These are phyloP conservation scores for Boletus patriciae DNA, from an alignment of 768 basidiomycete genomes.

Conservation along the genomic window DNA sequence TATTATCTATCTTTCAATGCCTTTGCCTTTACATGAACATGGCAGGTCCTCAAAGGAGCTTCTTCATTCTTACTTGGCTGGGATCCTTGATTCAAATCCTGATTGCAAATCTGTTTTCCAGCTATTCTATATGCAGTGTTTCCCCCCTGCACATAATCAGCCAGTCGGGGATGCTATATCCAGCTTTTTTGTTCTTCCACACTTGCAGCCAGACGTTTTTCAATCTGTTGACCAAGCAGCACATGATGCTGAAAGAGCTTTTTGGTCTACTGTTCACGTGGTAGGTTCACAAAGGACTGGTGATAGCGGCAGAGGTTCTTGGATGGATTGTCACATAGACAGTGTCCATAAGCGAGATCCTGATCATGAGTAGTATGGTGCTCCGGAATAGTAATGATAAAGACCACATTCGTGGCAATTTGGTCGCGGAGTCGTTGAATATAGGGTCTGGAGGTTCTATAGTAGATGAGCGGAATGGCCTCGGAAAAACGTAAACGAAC, in stretches of 20 bases:
- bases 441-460: too few relatives aligned
- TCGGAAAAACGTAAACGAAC: too few relatives aligned
- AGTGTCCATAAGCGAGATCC: not conserved
- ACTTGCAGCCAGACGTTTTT: conserved; percentile 39
- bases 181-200: conserved; percentile 23
- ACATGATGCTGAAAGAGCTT: conserved; percentile 54
- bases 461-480: too few relatives aligned
- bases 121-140: conserved; percentile 54
- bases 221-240: conserved; percentile 60
- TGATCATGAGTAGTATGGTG: not conserved
- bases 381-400: too few relatives aligned
- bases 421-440: too few relatives aligned
- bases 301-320: conserved; percentile 7
- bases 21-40: conserved; percentile 44
- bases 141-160: conserved; percentile 6
- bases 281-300: not conserved
- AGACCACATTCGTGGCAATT: too few relatives aligned
- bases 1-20: conserved; percentile 59
- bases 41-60: conserved; percentile 36
- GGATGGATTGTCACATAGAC: conserved; percentile 1
- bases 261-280: conserved; percentile 40
- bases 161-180: not conserved
- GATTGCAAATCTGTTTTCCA: conserved; percentile 43
- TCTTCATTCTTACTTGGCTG: conserved; percentile 57
- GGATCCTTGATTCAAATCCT: conserved; percentile 34